Conservation (phyloP, 352 stramenopile species). For the Phytophthora meadii region DNA sequence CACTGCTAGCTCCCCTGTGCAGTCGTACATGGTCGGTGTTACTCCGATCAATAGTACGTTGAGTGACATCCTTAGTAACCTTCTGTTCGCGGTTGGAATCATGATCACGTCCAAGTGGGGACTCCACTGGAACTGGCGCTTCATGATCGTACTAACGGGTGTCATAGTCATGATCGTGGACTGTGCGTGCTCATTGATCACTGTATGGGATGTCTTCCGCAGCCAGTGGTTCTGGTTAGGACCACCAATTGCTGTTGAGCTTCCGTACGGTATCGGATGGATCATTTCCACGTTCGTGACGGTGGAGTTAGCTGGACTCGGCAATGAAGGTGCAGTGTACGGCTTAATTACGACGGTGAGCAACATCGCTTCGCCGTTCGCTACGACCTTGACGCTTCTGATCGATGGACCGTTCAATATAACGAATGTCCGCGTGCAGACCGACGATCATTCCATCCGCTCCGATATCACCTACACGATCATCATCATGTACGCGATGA, state of each 20-base stretch:
- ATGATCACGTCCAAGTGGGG: slow-evolving; percentile 46
- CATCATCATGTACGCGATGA: slow-evolving; percentile 23
- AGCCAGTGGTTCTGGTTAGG: slow-evolving; percentile 50
- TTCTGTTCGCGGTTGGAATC: slow-evolving; percentile 38
- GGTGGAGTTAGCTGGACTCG: slow-evolving; percentile 25
- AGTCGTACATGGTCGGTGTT: slow-evolving; percentile 36
- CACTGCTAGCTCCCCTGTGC: slow-evolving; percentile 30
- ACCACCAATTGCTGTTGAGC: slow-evolving; percentile 44
- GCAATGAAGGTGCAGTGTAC: slow-evolving; percentile 39
- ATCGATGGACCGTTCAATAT: slow-evolving; percentile 36
- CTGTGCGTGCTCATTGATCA: slow-evolving; percentile 30
- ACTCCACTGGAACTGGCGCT: slow-evolving; percentile 46
- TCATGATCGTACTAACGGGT: slow-evolving; percentile 33
- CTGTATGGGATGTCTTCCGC: slow-evolving; percentile 42
- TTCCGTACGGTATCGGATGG: slow-evolving; percentile 50
- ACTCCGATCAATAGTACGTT: slow-evolving; percentile 37
- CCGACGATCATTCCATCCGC: slow-evolving; percentile 31
- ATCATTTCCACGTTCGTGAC: slow-evolving; percentile 41
- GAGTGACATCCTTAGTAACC: slow-evolving; percentile 36
- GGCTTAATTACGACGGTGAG: slow-evolving; percentile 32
- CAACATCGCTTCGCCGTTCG: slow-evolving; percentile 33
- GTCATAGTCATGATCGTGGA: slow-evolving; percentile 30
- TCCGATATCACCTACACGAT: slow-evolving; percentile 25
- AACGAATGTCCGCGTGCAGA: slow-evolving; percentile 34
- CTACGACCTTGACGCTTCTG: slow-evolving; percentile 27